phyloP scores from a whole-genome alignment of 768 basidiomycete species.

The Lactarius sp. region DNA sequence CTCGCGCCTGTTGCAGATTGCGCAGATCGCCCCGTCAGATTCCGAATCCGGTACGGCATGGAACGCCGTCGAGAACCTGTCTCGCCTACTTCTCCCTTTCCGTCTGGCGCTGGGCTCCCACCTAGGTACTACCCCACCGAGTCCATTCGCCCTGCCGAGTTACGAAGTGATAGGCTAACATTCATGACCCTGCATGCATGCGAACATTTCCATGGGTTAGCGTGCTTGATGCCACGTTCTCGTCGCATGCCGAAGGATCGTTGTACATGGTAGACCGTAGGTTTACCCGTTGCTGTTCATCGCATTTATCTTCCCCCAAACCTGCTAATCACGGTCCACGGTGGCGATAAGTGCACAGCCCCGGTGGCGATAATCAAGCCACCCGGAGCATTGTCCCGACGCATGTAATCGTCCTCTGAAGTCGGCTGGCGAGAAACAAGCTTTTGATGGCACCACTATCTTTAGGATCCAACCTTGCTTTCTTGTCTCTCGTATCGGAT shows the following conservation, averaged over 20 bases:
- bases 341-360: no score
- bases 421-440: background rate
- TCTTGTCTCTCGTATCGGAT: background rate
- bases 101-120: background rate
- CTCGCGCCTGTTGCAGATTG: slow-evolving; percentile 14
- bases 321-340: no score
- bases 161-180: slow-evolving; percentile 9
- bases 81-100: background rate
- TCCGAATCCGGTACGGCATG: background rate
- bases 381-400: background rate
- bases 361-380: no score
- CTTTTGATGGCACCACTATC: background rate
- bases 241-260: background rate
- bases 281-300: background rate
- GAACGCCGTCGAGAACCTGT: slow-evolving; percentile 12
- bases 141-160: slow-evolving; percentile 2
- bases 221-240: background rate
- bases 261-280: background rate
- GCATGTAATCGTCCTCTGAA: background rate
- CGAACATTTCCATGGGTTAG: background rate
- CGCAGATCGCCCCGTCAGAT: slow-evolving; percentile 15
- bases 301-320: no score
- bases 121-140: background rate
- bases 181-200: background rate
- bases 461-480: background rate